phyloP scores from a whole-genome alignment of 768 basidiomycete genomes.

The Hericium erinaceus region DNA sequence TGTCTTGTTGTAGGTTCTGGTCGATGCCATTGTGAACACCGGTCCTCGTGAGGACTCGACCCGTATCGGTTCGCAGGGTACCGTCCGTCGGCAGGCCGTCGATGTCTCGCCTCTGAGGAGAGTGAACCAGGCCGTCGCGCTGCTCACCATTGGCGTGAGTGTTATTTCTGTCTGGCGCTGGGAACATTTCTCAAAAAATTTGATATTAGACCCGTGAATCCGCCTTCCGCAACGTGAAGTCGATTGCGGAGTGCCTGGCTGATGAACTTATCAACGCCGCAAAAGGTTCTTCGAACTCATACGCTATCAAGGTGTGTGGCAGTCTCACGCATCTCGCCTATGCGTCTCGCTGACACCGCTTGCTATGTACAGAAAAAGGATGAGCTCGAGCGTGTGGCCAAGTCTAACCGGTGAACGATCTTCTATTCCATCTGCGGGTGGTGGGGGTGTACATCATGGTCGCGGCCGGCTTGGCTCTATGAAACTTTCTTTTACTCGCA shows the following conservation, averaged over 20 bases:
- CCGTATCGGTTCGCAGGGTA: slow-evolving; percentile 99
- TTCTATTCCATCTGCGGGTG: background rate
- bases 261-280: slow-evolving; percentile 99
- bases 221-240: slow-evolving; percentile 99
- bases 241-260: slow-evolving; percentile 96
- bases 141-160: slow-evolving; percentile 87
- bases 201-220: slow-evolving; percentile 88
- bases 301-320: slow-evolving; percentile 86
- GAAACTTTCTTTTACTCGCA: background rate
- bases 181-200: background rate
- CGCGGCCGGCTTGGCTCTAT: background rate
- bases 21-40: slow-evolving; percentile 99
- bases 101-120: slow-evolving; percentile 97
- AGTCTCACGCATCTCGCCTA: background rate
- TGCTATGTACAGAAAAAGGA: slow-evolving; percentile 78
- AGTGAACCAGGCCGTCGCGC: slow-evolving; percentile 94
- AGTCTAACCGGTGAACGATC: slow-evolving; percentile 90
- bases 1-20: slow-evolving; percentile 56
- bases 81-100: slow-evolving; percentile 98
- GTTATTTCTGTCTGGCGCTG: slow-evolving; percentile 22
- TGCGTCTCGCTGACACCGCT: background rate
- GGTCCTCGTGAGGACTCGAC: slow-evolving; percentile 99
- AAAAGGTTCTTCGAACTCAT: slow-evolving; percentile 99
- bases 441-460: background rate
- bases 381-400: slow-evolving; percentile 99